Conservation (phyloP, 2,329 filamentous ascomycete genomes). For the Talaromyces sp. region DNA sequence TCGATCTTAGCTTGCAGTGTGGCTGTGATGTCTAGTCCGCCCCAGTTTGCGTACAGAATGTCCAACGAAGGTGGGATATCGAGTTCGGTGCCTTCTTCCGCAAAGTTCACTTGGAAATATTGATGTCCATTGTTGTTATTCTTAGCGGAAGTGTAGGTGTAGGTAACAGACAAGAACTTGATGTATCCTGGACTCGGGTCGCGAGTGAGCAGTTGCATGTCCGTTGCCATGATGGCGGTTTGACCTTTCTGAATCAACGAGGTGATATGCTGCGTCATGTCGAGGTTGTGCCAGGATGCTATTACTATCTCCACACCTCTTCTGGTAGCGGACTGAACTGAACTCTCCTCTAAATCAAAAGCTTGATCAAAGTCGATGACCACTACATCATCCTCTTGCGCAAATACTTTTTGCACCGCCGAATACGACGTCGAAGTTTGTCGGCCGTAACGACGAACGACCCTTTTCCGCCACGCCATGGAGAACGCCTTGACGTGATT, state of each 20-base stretch:
- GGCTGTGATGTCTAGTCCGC: neutral
- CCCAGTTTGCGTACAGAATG: neutral
- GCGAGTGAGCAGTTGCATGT: neutral
- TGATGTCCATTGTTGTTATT: neutral
- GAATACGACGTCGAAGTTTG: neutral
- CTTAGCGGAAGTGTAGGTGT: neutral
- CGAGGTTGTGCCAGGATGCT: constrained; percentile 2
- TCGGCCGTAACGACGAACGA: neutral
- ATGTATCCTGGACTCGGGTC: constrained; percentile 1
- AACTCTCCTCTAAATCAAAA: too few species aligned
- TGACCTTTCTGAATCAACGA: neutral
- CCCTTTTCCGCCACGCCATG: neutral
- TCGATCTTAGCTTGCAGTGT: neutral
- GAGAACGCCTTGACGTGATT: neutral
- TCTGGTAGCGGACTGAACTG: too few species aligned
- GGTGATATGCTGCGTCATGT: neutral
- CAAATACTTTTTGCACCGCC: neutral
- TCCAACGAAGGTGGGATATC: neutral
- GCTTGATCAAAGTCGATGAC: neutral
- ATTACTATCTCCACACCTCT: neutral
- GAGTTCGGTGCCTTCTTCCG: neutral
- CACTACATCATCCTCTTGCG: neutral
- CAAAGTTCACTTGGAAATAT: neutral
- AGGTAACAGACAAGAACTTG: constrained; percentile 1
- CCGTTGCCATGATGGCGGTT: neutral